Conservation (phyloP, 176 grass and related monocot species). For the Avena insularis region DNA sequence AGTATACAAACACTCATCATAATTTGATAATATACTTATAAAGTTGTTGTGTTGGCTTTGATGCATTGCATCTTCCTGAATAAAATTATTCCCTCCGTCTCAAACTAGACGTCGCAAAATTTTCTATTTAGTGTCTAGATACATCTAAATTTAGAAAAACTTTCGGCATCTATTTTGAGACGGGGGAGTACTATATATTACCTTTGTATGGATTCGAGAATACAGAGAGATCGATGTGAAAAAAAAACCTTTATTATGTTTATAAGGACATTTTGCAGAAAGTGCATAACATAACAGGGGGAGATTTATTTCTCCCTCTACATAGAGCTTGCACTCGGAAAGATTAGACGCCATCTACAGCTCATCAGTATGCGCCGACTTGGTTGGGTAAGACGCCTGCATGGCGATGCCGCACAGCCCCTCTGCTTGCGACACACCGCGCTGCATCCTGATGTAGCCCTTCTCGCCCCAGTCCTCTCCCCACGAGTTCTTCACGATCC, state of each 20-base stretch:
- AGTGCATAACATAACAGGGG: neutral
- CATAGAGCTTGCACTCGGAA: neutral
- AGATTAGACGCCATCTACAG: neutral
- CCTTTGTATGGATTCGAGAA: neutral
- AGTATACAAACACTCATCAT: too few relatives aligned
- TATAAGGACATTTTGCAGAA: neutral
- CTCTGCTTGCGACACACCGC: neutral
- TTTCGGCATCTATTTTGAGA: too few relatives aligned
- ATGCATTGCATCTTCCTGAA: neutral
- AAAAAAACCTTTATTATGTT: neutral
- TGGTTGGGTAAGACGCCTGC: constrained; percentile 71
- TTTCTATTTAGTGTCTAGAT: too few relatives aligned
- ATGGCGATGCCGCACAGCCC: constrained; percentile 78
- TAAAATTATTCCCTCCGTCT: neutral
- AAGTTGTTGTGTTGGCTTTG: neutral
- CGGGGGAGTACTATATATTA: too few relatives aligned
- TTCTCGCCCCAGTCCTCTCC: constrained; percentile 67
- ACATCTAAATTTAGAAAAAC: too few relatives aligned
- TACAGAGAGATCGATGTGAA: neutral
- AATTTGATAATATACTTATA: too few relatives aligned
- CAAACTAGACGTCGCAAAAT: too few relatives aligned
- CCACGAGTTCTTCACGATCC: constrained; percentile 87
- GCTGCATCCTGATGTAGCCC: constrained; percentile 77
- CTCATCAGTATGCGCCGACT: neutral
- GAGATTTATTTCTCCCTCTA: neutral